Percentiles rank a stretch among this genome's conserved stretches.
Conservation (phyloP, 768 basidiomycete genomes). For the Strobilomyces confusus region DNA sequence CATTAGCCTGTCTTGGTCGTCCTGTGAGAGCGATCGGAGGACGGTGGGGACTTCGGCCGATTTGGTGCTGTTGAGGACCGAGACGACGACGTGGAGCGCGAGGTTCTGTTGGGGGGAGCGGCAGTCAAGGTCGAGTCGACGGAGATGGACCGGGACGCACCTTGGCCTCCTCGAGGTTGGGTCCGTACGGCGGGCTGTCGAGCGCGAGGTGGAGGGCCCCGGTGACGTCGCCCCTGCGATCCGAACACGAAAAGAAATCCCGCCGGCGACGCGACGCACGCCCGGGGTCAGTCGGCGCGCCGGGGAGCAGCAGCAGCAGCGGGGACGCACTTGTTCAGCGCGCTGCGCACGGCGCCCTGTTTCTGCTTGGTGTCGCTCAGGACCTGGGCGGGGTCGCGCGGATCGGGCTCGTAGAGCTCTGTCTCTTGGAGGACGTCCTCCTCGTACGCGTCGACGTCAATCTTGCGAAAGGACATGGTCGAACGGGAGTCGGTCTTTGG, state of each 20-base stretch:
- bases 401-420: conserved; percentile 85
- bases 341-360: conserved; percentile 63
- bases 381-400: conserved; percentile 69
- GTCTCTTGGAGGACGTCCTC: conserved; percentile 84
- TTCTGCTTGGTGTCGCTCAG: conserved; percentile 75
- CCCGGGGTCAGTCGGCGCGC: no score
- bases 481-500: neutral
- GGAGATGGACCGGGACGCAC: conserved; percentile 34
- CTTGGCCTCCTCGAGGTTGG: conserved; percentile 86
- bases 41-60: conserved; percentile 77
- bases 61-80: conserved; percentile 93
- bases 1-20: conserved; percentile 89
- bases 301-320: no score
- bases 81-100: conserved; percentile 74
- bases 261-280: no score
- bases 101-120: conserved; percentile 49
- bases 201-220: conserved; percentile 71
- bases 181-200: conserved; percentile 84
- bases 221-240: conserved; percentile 71
- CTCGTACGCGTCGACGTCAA: conserved; percentile 91
- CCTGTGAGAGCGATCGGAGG: conserved; percentile 67
- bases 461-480: conserved; percentile 78
- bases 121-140: neutral
- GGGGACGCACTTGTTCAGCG: conserved; percentile 64
- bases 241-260: neutral